These are phyloP conservation scores for Fusarium drepaniforme DNA, from an alignment of 2,329 filamentous ascomycete genomes.

Conservation along the genomic window DNA sequence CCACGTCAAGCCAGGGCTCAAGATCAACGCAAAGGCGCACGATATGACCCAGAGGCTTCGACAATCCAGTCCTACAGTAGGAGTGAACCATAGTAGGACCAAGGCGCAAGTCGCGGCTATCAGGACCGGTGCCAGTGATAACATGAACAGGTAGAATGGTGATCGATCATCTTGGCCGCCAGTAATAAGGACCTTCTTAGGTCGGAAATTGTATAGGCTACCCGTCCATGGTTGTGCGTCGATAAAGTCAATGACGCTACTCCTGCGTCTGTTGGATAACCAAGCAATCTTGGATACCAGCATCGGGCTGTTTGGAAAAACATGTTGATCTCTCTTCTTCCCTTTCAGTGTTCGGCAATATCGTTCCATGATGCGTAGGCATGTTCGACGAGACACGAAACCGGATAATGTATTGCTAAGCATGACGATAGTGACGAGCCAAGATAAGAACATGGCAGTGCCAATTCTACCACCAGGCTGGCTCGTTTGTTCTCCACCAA, in stretches of 20 bases:
- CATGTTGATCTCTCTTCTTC: constrained; percentile 2
- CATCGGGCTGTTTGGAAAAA: constrained; percentile 3
- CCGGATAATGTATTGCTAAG: constrained; percentile 24
- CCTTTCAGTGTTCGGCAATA: constrained; percentile 9
- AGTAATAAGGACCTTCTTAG: neutral
- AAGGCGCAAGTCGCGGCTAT: neutral
- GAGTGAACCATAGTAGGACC: constrained; percentile 2
- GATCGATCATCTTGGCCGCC: neutral
- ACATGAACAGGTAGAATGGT: neutral
- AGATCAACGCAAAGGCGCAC: neutral
- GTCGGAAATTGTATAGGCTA: constrained; percentile 9
- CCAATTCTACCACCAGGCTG: constrained; percentile 14
- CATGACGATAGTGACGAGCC: constrained; percentile 10
- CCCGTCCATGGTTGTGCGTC: constrained; percentile 14
- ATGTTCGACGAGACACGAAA: constrained; percentile 9
- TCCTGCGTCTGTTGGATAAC: neutral
- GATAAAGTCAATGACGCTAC: neutral
- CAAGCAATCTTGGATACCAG: neutral
- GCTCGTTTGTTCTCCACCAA: constrained; percentile 6
- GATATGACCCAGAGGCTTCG: constrained; percentile 1
- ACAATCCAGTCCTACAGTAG: neutral
- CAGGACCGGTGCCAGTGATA: neutral
- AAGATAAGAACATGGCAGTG: constrained; percentile 12
- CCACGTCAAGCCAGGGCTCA: constrained; percentile 12
- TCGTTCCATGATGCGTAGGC: constrained; percentile 9